These are phyloP conservation scores for Heritiera littoralis DNA, from an alignment of 345 rosid species.

Conservation along the genomic window DNA sequence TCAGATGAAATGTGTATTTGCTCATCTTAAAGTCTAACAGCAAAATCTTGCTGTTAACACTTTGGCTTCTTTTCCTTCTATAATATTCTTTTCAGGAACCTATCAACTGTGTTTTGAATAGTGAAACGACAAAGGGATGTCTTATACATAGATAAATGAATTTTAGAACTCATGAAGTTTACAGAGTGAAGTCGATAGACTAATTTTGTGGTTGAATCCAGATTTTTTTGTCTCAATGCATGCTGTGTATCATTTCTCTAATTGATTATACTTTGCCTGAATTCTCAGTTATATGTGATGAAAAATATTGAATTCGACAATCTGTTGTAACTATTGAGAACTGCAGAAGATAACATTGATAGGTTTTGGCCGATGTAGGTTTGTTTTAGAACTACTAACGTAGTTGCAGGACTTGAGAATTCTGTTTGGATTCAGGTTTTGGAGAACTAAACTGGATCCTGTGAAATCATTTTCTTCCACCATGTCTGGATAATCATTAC, in stretches of 20 bases:
- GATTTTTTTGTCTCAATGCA: background rate
- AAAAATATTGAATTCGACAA: background rate
- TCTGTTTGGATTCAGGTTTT: conserved; percentile 3
- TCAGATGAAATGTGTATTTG: background rate
- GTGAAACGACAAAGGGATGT: background rate
- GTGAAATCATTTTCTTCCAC: background rate
- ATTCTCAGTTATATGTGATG: background rate
- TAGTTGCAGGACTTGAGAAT: background rate
- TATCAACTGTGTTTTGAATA: background rate
- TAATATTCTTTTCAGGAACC: background rate
- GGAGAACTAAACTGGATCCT: background rate
- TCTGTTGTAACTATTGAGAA: background rate
- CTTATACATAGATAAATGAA: background rate
- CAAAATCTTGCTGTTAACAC: background rate
- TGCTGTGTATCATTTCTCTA: background rate
- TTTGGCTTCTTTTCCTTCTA: background rate
- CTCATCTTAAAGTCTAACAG: background rate
- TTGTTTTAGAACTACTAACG: background rate
- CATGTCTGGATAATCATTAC: background rate
- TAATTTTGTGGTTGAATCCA: background rate
- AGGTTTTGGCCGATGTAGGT: background rate
- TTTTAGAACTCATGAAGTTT: background rate
- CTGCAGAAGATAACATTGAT: background rate
- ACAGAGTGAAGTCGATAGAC: background rate
- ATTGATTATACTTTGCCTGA: background rate